Evolutionary conservation across 2,329 filamentous ascomycete genomes (phyloP), one percentile per base, ranked within the genome.

Genomic region (Colletotrichum sp.): DNA sequence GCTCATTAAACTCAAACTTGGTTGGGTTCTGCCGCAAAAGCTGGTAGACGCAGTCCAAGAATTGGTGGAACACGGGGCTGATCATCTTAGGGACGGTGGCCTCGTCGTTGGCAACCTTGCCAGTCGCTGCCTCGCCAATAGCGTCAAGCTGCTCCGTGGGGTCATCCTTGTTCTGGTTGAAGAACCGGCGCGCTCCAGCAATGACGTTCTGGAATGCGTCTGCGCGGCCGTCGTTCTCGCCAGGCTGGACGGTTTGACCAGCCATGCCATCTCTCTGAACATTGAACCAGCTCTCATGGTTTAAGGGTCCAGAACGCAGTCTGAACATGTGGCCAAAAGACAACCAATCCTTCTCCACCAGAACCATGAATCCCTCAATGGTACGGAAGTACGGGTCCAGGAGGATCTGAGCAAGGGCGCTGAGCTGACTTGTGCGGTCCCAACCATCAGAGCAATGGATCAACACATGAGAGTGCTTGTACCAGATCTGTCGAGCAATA

Each of bases 391-490:
- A 98, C 1, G 97, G 97, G 82, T 99, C 97, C 10, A 99, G 90
- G 88, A 98, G 96, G 52, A 99, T 90, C 85, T 99, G 96, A 72
- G 96, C 94, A 72, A 99, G 87, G 6, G 96, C 96, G 81, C 96
- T 98, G 68, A 99, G 90, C 86, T 99, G 97, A 81, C 96, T 96
- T 9, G 97, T 99, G 67, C 97, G 94, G 85, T 99, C 97, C 97
- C 97, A 99, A 6, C 97, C 97, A 85, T 99, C 97, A 3, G 97
- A 99, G 85, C 97, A 99, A 85, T 99, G 97, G 65, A 99, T 98
- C 62, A 99, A 88, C 13, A 98, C 96, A 83, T 99, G 96, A 2
- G 96, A 98, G 82, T 98, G 96, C 79, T 95, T 94, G 74, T 99
- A 93, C 34, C 96, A 97, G 39, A 99, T 93, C 80, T 97, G 95